A percentile compares a stretch with the other conserved stretches of the same genome.
Conservation (phyloP, 2,329 filamentous ascomycete species). For the Colletotrichum cordylinicola region DNA sequence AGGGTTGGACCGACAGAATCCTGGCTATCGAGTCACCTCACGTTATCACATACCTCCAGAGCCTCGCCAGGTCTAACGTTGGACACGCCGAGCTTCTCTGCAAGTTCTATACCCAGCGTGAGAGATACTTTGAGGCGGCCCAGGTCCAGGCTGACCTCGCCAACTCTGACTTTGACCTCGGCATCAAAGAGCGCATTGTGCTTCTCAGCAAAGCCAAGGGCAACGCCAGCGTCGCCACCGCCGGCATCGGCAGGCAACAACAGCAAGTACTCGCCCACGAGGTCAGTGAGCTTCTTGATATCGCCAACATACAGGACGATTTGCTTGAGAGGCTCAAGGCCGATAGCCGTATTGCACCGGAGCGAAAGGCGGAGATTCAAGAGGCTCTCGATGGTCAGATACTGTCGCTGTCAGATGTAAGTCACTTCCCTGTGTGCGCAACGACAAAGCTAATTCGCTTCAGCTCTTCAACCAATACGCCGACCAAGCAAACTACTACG, state of each 20-base stretch:
- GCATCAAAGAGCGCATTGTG: conserved; percentile 85
- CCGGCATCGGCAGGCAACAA: conserved; percentile 77
- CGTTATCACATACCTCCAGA: conserved; percentile 84
- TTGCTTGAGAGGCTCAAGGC: conserved; percentile 77
- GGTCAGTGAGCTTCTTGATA: conserved; percentile 84
- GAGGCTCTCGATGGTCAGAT: conserved; percentile 79
- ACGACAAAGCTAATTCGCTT: conserved; percentile 21
- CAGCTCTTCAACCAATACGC: conserved; percentile 94
- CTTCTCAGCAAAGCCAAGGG: conserved; percentile 91
- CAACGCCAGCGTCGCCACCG: conserved; percentile 85
- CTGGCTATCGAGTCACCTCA: conserved; percentile 85
- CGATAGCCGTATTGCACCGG: conserved; percentile 72
- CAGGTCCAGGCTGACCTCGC: conserved; percentile 85
- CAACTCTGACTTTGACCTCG: conserved; percentile 78
- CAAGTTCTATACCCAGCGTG: conserved; percentile 87
- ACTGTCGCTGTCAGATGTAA: conserved; percentile 76
- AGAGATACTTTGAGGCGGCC: conserved; percentile 85
- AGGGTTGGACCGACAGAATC: conserved; percentile 85
- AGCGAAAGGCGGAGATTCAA: conserved; percentile 69
- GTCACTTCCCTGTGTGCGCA: conserved; percentile 33
- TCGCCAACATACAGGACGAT: conserved; percentile 95
- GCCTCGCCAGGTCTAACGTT: conserved; percentile 74
- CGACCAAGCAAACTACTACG: conserved; percentile 90
- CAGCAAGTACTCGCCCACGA: conserved; percentile 87
- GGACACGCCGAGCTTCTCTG: conserved; percentile 90